A percentile compares a stretch with the other conserved stretches of the same genome.
phyloP scores from a whole-genome alignment of 2,329 filamentous ascomycete species.

The Scedosporium boydii region DNA sequence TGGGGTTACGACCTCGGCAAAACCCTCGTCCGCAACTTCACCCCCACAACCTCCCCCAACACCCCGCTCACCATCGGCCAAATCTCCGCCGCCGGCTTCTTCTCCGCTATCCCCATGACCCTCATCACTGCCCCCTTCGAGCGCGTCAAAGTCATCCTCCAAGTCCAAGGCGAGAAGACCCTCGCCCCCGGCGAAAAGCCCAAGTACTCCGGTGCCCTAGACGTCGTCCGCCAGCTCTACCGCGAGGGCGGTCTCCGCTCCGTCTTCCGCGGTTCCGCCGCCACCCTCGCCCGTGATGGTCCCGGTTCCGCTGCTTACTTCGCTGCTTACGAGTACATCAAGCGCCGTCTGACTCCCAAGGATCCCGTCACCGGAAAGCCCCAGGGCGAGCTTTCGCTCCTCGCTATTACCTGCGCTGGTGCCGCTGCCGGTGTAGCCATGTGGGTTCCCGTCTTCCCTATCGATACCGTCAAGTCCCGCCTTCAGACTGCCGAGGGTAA shows the following conservation, averaged over 20 bases:
- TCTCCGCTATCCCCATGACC: slow-evolving; percentile 96
- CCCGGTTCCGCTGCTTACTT: slow-evolving; percentile 94
- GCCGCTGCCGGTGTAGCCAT: slow-evolving; percentile 90
- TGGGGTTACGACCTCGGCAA: slow-evolving; percentile 97
- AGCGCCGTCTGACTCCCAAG: slow-evolving; percentile 74
- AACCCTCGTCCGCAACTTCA: slow-evolving; percentile 63
- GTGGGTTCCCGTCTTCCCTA: slow-evolving; percentile 98
- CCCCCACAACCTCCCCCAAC: slow-evolving; percentile 52
- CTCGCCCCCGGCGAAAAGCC: slow-evolving; percentile 85
- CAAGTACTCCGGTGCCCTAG: slow-evolving; percentile 75
- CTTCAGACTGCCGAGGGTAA: slow-evolving; percentile 86
- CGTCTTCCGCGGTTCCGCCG: slow-evolving; percentile 83
- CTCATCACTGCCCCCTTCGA: slow-evolving; percentile 98
- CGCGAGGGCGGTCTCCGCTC: slow-evolving; percentile 79
- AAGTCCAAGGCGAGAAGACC: slow-evolving; percentile 91
- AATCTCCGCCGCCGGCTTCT: slow-evolving; percentile 87
- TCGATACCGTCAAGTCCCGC: slow-evolving; percentile 92
- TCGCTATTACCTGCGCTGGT: slow-evolving; percentile 77
- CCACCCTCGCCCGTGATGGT: slow-evolving; percentile 88
- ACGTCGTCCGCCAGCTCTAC: slow-evolving; percentile 92
- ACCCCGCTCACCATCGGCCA: slow-evolving; percentile 74
- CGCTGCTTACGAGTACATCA: slow-evolving; percentile 93
- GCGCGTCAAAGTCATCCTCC: slow-evolving; percentile 95
- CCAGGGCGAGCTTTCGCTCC: slow-evolving; percentile 67
- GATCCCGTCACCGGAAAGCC: slow-evolving; percentile 65